These are phyloP conservation scores for Saururus chinensis DNA, from an alignment of 164 flowering plant genomes.

Conservation along the genomic window DNA sequence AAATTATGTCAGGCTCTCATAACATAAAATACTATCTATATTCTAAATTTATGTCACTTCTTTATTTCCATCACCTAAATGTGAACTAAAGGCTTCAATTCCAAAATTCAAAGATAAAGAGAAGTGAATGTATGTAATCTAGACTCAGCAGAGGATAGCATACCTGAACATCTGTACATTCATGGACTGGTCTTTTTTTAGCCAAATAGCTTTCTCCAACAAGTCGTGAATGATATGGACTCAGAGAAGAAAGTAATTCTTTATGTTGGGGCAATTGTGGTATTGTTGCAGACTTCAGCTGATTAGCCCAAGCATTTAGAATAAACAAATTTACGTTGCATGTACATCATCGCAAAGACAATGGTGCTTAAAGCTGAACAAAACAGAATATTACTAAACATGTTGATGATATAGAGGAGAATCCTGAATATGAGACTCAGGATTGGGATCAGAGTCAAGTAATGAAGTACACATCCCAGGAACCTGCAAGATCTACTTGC, in stretches of 20 bases:
- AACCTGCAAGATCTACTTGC: too few species aligned
- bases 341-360: not conserved
- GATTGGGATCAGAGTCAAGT: too few species aligned
- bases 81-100: too few species aligned
- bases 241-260: conserved; percentile 53
- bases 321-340: conserved; percentile 1
- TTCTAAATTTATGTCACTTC: too few species aligned
- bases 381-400: too few species aligned
- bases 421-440: too few species aligned
- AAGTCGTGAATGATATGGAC: conserved; percentile 77
- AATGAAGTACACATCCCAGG: too few species aligned
- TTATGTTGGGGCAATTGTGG: conserved; percentile 82
- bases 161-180: conserved; percentile 95
- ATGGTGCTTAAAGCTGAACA: not conserved
- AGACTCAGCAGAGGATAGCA: conserved; percentile 1
- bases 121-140: not conserved
- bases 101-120: not conserved
- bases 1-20: too few species aligned
- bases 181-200: conserved; percentile 69
- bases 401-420: too few species aligned
- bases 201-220: conserved; percentile 91
- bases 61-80: too few species aligned
- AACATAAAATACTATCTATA: too few species aligned
- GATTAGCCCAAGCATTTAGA: conserved; percentile 6
- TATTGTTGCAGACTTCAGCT: conserved; percentile 68